Base-by-base conservation (phyloP, 2,329 filamentous ascomycete genomes). In the Colletotrichum orbiculare region DNA sequence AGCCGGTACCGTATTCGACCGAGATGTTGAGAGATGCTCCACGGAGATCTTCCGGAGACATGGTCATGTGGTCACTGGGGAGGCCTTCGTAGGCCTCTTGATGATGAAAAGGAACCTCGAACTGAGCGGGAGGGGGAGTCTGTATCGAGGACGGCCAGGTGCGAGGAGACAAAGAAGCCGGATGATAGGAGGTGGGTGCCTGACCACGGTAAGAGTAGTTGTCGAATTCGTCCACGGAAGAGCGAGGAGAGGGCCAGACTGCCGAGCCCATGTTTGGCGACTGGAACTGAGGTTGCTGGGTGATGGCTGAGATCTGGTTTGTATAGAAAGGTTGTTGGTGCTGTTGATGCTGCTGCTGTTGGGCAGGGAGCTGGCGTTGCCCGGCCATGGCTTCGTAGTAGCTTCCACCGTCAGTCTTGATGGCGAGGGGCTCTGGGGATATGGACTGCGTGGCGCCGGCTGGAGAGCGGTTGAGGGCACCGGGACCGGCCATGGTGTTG, bases 201-300 rank as follows among this genome's bases (percentile, higher is more conserved):
- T 77, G 77, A 37, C 71, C 73, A 54, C 74, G 71, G 68, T 75
- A 77, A 47, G 74, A 75, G 57, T 75, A 75, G 62, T 73, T 73
- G 17, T 81, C 79, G 52, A 76, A 72, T 33, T 80, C 79, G 39
- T 79, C 75, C 42, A 73, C 72, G 11, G 73, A 72, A 8, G 68
- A 66, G 10, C 76, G 78, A 37, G 80, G 78, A 34, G 77, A 81
- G 41, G 75, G 73, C 73, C 77, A 78, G 53, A 52, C 34, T 10
- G 60, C 35, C 39, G 64, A 60, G 48, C 45, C 54, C 64, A 59
- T 54, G 38, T n/a, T 48, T 33, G 58, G 52, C 25, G 62, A 65
- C 4, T 56, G 56, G 17, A 57, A 55, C 11, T 54, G 60, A 8
- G 46, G 64, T 9, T 53, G 60, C 7, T 46, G 59, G 49, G 33